Evolutionary conservation across 352 stramenopile genomes (phyloP), one percentile per base, ranked within the genome.

Genomic region (Phytophthora niederhauseri): DNA sequence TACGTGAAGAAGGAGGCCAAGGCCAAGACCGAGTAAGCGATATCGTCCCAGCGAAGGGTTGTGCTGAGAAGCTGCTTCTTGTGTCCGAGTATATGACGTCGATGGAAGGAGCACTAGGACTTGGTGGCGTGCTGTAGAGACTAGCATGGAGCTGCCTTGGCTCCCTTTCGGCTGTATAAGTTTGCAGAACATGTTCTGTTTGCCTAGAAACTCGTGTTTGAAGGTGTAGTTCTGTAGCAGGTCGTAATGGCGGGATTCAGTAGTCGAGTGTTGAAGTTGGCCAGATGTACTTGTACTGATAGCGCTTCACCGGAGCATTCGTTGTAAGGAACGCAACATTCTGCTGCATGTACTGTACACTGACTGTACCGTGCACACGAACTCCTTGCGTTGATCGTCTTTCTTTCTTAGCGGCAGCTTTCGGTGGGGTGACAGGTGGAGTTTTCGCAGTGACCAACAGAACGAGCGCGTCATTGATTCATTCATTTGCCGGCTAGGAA

Each of bases 1-100:
- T 93, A 95, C 75, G 65, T 74, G 17, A 72, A 70, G 36, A 68
- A 72, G 48, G 72, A 75, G 53, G 1, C 51, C 15, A 78, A 82
- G 65, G 26, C 52, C 61, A 73, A 81, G 61, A 81, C 68, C 52
- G 68, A 76, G 43, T 83, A 82, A 41, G 61, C n/a, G n/a, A n/a
- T n/a, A n/a, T n/a, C n/a, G n/a, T n/a, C n/a, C 31, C 55, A 46
- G 17, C 20, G 45, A 61, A 41, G 22, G 22, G 28, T 31, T 31
- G 28, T 8, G 28, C 28, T 31, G 28, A 8, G 28, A 31, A 31
- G 28, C 28, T 6, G 28, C 28, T 31, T 6, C 14, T 45, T 48
- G 38, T 57, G 46, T 36, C 24, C 57, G 48, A 64, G 57, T 57
- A 49, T 46, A 64, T 48, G 28, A 49, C 19, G 43, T 38, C 57